These are phyloP conservation scores for Amoeboaphelidium protococcarum DNA, from an alignment of 371 early-diverging fungal genomes.

Conservation along the genomic window DNA sequence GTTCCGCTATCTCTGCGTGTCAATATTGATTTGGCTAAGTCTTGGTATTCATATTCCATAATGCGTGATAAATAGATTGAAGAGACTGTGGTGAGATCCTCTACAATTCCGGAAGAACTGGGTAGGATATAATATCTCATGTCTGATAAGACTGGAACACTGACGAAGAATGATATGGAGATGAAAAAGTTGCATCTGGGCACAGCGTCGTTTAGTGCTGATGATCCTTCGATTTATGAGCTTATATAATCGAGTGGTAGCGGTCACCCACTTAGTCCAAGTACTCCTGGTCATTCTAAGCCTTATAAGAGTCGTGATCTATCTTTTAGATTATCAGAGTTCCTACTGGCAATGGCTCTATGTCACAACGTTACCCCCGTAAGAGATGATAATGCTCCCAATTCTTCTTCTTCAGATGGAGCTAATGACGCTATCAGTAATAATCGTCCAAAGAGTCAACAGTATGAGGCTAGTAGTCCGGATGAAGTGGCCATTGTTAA, in stretches of 20 bases:
- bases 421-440: no score
- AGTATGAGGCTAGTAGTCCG: constrained; percentile 94
- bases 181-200: constrained; percentile 93
- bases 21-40: constrained; percentile 91
- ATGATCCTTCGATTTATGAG: neutral
- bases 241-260: no score
- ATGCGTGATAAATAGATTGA: constrained; percentile 49
- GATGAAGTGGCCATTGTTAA: constrained; percentile 98
- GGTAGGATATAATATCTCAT: constrained; percentile 90
- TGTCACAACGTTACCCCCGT: constrained; percentile 70
- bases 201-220: constrained; percentile 76
- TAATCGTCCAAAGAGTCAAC: constrained; percentile 7
- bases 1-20: constrained; percentile 94
- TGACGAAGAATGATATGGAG: constrained; percentile 99
- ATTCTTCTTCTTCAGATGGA: no score
- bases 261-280: no score
- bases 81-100: constrained; percentile 76
- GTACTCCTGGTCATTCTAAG: neutral
- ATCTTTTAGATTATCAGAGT: constrained; percentile 33
- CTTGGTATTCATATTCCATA: constrained; percentile 61
- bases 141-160: constrained; percentile 97
- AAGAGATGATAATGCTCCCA: constrained; percentile 14
- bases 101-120: constrained; percentile 96
- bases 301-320: constrained; percentile 4
- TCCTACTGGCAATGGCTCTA: constrained; percentile 57